Evolutionary conservation across 2,329 filamentous ascomycete species (phyloP).

Genomic region (Neopestalotiopsis sp.): DNA sequence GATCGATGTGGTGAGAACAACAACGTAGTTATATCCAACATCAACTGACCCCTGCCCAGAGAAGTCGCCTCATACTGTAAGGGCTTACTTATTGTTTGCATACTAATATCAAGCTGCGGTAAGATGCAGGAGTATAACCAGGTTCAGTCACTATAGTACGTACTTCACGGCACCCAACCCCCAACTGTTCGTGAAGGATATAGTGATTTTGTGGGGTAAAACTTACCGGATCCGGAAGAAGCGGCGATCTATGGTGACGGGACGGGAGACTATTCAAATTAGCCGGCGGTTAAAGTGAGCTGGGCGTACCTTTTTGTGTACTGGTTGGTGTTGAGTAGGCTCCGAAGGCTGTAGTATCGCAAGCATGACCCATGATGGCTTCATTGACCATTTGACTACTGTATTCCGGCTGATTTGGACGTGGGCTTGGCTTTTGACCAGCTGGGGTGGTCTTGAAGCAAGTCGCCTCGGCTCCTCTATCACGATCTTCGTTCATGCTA

Average conservation of each 20-base stretch:
- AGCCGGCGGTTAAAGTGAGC: constrained; percentile 28
- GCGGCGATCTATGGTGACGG: constrained; percentile 26
- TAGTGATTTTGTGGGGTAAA: constrained; percentile 17
- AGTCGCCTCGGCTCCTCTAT: background rate
- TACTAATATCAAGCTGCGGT: constrained; percentile 4
- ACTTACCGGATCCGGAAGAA: constrained; percentile 19
- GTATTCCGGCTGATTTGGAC: constrained; percentile 15
- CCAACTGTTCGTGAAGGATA: constrained; percentile 15
- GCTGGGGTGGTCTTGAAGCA: background rate
- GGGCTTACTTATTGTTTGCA: constrained; percentile 13
- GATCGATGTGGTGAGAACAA: background rate
- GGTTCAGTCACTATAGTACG: constrained; percentile 22
- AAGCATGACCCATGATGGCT: background rate
- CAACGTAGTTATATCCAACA: constrained; percentile 17
- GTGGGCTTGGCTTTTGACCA: background rate
- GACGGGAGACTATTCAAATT: constrained; percentile 21
- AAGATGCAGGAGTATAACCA: constrained; percentile 24
- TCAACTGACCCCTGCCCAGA: background rate
- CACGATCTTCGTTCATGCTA: background rate
- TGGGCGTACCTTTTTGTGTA: background rate
- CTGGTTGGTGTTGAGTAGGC: background rate
- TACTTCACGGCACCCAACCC: constrained; percentile 5
- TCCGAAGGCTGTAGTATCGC: background rate
- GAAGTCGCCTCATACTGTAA: constrained; percentile 21
- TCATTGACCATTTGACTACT: background rate